A percentile compares a stretch with the other conserved stretches of the same genome.
phyloP scores from a whole-genome alignment of 176 grass and related monocot genomes.

The Tillandsia leiboldiana region DNA sequence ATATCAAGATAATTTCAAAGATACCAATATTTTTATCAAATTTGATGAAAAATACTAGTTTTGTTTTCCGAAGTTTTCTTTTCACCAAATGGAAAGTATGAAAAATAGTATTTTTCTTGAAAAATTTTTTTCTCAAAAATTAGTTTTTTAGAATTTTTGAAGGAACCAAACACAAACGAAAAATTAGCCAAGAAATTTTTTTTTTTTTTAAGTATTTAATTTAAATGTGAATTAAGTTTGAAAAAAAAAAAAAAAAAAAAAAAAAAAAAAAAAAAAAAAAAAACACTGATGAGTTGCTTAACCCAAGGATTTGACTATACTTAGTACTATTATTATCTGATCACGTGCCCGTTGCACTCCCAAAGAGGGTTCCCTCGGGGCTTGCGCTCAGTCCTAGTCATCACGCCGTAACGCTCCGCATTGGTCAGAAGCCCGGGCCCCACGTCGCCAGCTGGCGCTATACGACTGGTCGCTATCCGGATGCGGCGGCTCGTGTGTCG shows the following conservation, averaged over 20 bases:
- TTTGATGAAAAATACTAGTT: too few relatives aligned
- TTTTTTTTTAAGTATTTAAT: too few relatives aligned
- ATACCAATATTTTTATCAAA: too few relatives aligned
- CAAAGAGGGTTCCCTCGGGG: not conserved
- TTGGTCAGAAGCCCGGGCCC: not conserved
- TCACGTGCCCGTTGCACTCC: not conserved
- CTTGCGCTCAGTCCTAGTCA: constrained; percentile 3
- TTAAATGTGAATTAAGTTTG: not conserved
- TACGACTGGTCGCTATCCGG: not conserved
- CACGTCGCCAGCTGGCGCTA: not conserved
- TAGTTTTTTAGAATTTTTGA: too few relatives aligned
- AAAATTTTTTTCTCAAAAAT: not conserved
- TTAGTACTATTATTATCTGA: constrained; percentile 1
- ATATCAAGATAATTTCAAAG: too few relatives aligned
- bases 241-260: constrained; percentile 1
- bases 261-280: constrained; percentile 5
- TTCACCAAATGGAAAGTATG: not conserved
- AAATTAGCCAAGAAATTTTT: too few relatives aligned
- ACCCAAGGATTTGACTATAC: constrained; percentile 21
- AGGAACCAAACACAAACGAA: too few relatives aligned
- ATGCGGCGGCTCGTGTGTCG: not conserved
- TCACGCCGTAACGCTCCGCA: not conserved
- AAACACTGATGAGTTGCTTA: constrained; percentile 7
- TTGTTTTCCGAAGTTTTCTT: too few relatives aligned
- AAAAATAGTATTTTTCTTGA: not conserved